Evolutionary conservation across 345 rosid genomes (phyloP).

Genomic region (Sisymbrium irio): DNA sequence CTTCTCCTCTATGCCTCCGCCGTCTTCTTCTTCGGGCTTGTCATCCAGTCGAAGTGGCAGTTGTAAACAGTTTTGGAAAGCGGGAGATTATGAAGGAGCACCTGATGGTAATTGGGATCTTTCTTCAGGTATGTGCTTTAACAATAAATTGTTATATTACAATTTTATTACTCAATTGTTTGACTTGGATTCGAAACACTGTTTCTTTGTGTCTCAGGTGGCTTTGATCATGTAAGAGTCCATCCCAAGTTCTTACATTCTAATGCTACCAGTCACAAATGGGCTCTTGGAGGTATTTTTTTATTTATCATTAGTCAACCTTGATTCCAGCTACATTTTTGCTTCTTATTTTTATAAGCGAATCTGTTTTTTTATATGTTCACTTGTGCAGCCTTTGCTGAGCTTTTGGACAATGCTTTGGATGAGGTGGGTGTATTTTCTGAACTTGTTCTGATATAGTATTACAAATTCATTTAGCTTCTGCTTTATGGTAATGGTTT

Average conservation of each 20-base stretch:
- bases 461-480: not conserved
- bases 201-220: slow-evolving; percentile 43
- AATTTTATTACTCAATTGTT: no score
- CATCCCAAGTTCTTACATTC: slow-evolving; percentile 97
- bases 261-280: slow-evolving; percentile 97
- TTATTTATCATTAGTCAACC: not conserved
- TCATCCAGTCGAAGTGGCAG: slow-evolving; percentile 19
- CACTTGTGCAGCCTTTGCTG: slow-evolving; percentile 74
- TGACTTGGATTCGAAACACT: not conserved
- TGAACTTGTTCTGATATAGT: not conserved
- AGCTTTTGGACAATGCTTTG: slow-evolving; percentile 83
- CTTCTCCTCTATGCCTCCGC: not conserved
- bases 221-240: slow-evolving; percentile 86
- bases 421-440: slow-evolving; percentile 62
- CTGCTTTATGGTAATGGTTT: slow-evolving; percentile 4
- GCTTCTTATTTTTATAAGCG: not conserved
- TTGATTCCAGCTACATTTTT: not conserved
- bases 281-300: slow-evolving; percentile 92
- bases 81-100: slow-evolving; percentile 75
- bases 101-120: slow-evolving; percentile 47
- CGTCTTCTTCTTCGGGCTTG: not conserved
- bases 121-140: slow-evolving; percentile 51
- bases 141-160: no score
- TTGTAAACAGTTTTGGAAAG: slow-evolving; percentile 88
- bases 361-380: slow-evolving; percentile 10